phyloP scores from a whole-genome alignment of 306 rosid species.

The Pyrus communis region DNA sequence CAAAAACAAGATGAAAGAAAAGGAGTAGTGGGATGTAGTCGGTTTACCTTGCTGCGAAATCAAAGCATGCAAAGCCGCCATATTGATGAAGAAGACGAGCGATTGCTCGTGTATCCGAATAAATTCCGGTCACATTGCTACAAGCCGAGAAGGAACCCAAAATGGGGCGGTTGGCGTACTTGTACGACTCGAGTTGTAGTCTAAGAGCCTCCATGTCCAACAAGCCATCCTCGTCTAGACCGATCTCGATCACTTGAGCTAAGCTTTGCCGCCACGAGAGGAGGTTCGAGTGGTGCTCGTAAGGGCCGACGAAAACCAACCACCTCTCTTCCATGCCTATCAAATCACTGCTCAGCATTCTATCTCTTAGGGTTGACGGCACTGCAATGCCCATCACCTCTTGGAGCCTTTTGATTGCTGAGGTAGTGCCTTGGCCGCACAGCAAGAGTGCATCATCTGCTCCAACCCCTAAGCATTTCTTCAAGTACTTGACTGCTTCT shows the following conservation, averaged over 20 bases:
- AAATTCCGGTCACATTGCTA: conserved; percentile 82
- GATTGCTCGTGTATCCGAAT: conserved; percentile 51
- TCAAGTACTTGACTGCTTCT: conserved; percentile 49
- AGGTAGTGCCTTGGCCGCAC: conserved; percentile 79
- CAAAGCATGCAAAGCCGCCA: conserved; percentile 68
- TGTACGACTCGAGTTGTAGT: conserved; percentile 36
- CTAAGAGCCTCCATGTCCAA: conserved; percentile 47
- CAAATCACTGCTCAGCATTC: conserved; percentile 14
- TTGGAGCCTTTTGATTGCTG: conserved; percentile 79
- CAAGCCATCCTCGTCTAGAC: conserved; percentile 46
- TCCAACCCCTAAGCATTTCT: conserved; percentile 63
- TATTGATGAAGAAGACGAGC: conserved; percentile 64
- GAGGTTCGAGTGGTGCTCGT: conserved; percentile 81
- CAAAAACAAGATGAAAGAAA: too few species aligned
- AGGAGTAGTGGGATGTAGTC: neutral
- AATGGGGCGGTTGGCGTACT: conserved; percentile 43
- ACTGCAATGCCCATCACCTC: conserved; percentile 69
- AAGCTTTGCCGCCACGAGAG: conserved; percentile 84
- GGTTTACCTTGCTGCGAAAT: conserved; percentile 72
- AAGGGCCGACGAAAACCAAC: conserved; percentile 81
- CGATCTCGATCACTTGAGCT: conserved; percentile 75
- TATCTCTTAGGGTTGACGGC: conserved; percentile 57
- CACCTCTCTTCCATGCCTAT: conserved; percentile 44
- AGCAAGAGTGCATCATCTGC: conserved; percentile 48
- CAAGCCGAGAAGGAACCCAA: conserved; percentile 88